Base-by-base conservation (phyloP, 441 rosid genomes). In the Omphalea diandra region DNA sequence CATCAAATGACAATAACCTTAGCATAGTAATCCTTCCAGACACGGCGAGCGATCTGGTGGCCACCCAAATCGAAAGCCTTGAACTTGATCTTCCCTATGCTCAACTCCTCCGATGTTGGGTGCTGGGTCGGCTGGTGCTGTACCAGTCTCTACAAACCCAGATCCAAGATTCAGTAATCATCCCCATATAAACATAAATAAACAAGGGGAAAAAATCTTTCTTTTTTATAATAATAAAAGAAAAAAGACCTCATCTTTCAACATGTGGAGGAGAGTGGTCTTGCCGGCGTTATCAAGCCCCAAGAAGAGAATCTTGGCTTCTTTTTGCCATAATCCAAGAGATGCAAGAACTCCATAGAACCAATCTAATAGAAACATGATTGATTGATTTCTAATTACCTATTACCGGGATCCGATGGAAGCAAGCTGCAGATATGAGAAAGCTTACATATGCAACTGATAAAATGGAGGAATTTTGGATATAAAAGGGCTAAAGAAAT, bases 31-130 rank as follows among this genome's bases (percentile, higher is more conserved):
- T 90, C 97, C 54, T 93, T 93, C 98, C 98, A 90, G 57, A 93
- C 97, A 68, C 98, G 80, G 31, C 98, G 94, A 65, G 98, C 97
- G 78, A 93, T 90, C 87, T 88, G 97, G 76, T 93, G 98, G 49
- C 98, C 98, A 7, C 98, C 98, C 84, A 93, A 87, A 81, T 93
- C 98, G 65, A 93, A 93, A 18, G 97, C 97, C 77, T 93, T 93
- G 76, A 93, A 93, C 84, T 87, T 88, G 80, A 93, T 88, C 79
- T 88, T 88, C 46, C 98, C 98, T 53, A 93, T 93, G 77, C 93
- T 90, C 70, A 93, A 84, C 80, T 93, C 98, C 78, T 90, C 95
- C 2, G 97, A 93, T 9, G 97, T 90, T 10, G 97, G 97, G 76
- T 90, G 86, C 76, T 93, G 98, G 14, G 98, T 93, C 18, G 97